Percentiles rank a stretch among this genome's conserved stretches.
phyloP scores from a whole-genome alignment of 164 flowering plant genomes.

The Vitis rupestris region DNA sequence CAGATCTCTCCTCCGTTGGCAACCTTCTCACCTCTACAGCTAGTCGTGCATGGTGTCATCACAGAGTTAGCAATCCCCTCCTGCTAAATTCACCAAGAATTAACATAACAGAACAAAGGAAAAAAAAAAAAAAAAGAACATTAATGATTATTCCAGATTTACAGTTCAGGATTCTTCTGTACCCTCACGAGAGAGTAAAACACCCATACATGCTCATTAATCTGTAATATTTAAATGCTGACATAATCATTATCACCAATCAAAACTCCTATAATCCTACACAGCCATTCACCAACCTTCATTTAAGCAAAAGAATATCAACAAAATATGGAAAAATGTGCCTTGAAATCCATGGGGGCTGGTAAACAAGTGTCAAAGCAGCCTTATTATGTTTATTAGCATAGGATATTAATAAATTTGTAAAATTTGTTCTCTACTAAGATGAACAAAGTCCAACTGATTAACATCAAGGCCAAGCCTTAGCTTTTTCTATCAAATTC shows the following conservation, averaged over 20 bases:
- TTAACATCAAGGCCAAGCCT: too few relatives aligned
- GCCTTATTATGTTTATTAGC: not conserved
- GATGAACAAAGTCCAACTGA: too few relatives aligned
- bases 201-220: not conserved
- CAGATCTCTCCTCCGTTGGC: conserved; percentile 10
- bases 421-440: too few relatives aligned
- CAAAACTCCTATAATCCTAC: not conserved
- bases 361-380: not conserved
- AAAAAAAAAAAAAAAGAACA: too few relatives aligned
- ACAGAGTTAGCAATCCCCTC: conserved; percentile 8
- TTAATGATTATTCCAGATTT: too few relatives aligned
- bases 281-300: too few relatives aligned
- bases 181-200: not conserved
- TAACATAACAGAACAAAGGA: not conserved
- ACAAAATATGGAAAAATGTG: too few relatives aligned
- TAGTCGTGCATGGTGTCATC: conserved; percentile 11
- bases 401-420: too few relatives aligned
- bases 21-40: conserved; percentile 16
- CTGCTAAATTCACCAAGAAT: conserved; percentile 17
- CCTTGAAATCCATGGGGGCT: too few relatives aligned
- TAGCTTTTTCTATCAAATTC: too few relatives aligned
- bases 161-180: too few relatives aligned
- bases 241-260: not conserved
- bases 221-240: not conserved
- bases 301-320: too few relatives aligned